These are phyloP conservation scores for Akanthomyces lecanii DNA, from an alignment of 2,329 filamentous ascomycete species.

Conservation along the genomic window DNA sequence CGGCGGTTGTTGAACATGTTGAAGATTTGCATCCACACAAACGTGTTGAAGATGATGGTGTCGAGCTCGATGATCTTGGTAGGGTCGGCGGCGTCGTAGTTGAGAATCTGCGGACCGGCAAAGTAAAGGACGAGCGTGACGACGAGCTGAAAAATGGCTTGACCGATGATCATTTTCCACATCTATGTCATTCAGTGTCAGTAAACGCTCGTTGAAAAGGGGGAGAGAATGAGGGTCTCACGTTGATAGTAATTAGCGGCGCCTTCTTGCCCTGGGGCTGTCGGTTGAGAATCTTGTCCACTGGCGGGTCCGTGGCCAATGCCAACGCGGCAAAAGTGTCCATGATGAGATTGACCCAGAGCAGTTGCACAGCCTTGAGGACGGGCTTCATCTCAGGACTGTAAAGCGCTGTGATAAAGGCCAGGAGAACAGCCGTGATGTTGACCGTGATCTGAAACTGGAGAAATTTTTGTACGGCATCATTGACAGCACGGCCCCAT, in stretches of 20 bases:
- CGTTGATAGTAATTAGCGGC: slow-evolving; percentile 63
- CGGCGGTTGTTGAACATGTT: slow-evolving; percentile 80
- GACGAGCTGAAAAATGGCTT: slow-evolving; percentile 57
- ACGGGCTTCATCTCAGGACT: slow-evolving; percentile 48
- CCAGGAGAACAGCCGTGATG: slow-evolving; percentile 56
- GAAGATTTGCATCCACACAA: slow-evolving; percentile 73
- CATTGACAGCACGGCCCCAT: slow-evolving; percentile 61
- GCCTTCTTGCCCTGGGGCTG: slow-evolving; percentile 58
- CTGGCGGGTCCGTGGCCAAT: slow-evolving; percentile 60
- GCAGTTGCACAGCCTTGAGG: slow-evolving; percentile 55
- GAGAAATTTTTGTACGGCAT: slow-evolving; percentile 60
- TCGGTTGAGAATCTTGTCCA: slow-evolving; percentile 52
- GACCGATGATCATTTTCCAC: slow-evolving; percentile 64
- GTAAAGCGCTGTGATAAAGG: slow-evolving; percentile 54
- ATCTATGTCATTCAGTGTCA: slow-evolving; percentile 32
- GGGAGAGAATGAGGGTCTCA: neutral
- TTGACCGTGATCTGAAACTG: slow-evolving; percentile 63
- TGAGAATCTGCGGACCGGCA: slow-evolving; percentile 51
- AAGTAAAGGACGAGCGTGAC: slow-evolving; percentile 59
- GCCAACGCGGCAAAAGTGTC: slow-evolving; percentile 64
- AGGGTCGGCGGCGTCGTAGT: slow-evolving; percentile 39
- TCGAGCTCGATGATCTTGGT: slow-evolving; percentile 41
- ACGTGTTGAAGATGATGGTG: slow-evolving; percentile 65
- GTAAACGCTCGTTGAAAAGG: neutral
- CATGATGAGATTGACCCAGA: slow-evolving; percentile 64